A percentile compares a stretch with the other conserved stretches of the same genome.
These are phyloP conservation scores for Kappamyces sp. DNA, from an alignment of 192 early-diverging fungal species.

Conservation along the genomic window DNA sequence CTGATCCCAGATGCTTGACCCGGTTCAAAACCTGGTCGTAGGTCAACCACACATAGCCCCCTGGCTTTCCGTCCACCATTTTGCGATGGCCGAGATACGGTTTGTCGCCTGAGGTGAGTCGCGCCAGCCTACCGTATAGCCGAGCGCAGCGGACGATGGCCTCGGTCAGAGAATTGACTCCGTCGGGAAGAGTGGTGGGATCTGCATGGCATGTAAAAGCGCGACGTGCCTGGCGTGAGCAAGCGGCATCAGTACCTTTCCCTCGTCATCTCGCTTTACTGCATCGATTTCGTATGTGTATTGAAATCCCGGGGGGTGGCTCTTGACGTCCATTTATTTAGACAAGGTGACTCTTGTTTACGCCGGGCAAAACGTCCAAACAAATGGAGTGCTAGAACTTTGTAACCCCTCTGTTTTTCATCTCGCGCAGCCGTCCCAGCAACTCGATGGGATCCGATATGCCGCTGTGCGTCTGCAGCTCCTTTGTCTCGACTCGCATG, in stretches of 20 bases:
- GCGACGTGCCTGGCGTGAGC: no score
- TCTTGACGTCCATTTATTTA: no score
- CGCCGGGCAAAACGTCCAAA: background rate
- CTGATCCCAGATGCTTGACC: conserved; percentile 53
- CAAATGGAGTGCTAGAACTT: conserved; percentile 19
- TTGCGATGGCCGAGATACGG: conserved; percentile 63
- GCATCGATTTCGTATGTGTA: conserved; percentile 8
- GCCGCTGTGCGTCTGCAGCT: conserved; percentile 16
- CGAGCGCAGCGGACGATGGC: conserved; percentile 65
- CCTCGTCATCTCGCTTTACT: conserved; percentile 1
- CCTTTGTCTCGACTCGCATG: conserved; percentile 58
- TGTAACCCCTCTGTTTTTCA: conserved; percentile 57
- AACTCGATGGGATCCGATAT: conserved; percentile 55
- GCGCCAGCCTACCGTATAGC: conserved; percentile 39
- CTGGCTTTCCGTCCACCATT: conserved; percentile 44
- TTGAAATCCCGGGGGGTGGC: background rate
- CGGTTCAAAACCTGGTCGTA: conserved; percentile 55
- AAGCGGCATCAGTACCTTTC: background rate
- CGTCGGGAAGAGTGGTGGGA: conserved; percentile 31
- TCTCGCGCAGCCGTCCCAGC: conserved; percentile 63
- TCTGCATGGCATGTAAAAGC: no score
- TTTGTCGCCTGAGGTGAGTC: conserved; percentile 26
- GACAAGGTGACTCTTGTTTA: no score
- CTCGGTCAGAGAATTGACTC: conserved; percentile 66
- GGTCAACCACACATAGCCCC: conserved; percentile 62